phyloP scores from a whole-genome alignment of 2,329 filamentous ascomycete species.

The Ophiostoma angusticollis region DNA sequence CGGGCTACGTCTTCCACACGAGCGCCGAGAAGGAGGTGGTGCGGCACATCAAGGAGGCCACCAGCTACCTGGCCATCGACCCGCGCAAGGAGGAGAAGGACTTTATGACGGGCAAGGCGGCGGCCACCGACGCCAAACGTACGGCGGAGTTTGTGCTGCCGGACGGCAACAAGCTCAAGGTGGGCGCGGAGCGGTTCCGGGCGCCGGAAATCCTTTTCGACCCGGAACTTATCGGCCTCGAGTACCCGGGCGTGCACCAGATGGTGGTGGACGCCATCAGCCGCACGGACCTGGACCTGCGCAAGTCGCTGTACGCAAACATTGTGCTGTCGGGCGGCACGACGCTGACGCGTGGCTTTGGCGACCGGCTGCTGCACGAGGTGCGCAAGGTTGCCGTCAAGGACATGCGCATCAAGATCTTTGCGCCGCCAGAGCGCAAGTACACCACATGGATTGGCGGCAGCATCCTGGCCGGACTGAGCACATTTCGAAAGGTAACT shows the following conservation, averaged over 20 bases:
- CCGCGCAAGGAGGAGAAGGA: conserved; percentile 94
- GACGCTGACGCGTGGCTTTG: conserved; percentile 93
- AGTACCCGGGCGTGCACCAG: conserved; percentile 94
- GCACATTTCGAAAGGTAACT: conserved; percentile 90
- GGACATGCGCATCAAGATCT: conserved; percentile 99
- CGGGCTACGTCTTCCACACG: conserved; percentile 89
- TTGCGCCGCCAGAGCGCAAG: conserved; percentile 91
- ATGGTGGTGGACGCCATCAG: conserved; percentile 95
- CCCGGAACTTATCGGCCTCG: conserved; percentile 88
- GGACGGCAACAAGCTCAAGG: conserved; percentile 88
- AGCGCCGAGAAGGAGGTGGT: conserved; percentile 99
- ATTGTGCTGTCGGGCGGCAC: conserved; percentile 95
- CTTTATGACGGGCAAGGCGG: conserved; percentile 68
- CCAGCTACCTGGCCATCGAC: conserved; percentile 81
- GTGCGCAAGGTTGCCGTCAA: conserved; percentile 89
- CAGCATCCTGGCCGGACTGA: conserved; percentile 89
- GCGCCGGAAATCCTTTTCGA: conserved; percentile 97
- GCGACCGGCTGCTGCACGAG: conserved; percentile 81
- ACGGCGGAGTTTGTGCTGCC: conserved; percentile 78
- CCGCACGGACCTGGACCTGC: conserved; percentile 86
- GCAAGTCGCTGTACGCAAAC: conserved; percentile 88
- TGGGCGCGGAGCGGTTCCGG: conserved; percentile 79
- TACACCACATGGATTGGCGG: conserved; percentile 99
- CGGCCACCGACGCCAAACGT: conserved; percentile 67
- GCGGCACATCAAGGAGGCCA: conserved; percentile 88